A percentile compares a stretch with the other conserved stretches of the same genome.
Evolutionary conservation across 176 grass and related monocot species (phyloP).

Genomic region (Oryza brachyantha): DNA sequence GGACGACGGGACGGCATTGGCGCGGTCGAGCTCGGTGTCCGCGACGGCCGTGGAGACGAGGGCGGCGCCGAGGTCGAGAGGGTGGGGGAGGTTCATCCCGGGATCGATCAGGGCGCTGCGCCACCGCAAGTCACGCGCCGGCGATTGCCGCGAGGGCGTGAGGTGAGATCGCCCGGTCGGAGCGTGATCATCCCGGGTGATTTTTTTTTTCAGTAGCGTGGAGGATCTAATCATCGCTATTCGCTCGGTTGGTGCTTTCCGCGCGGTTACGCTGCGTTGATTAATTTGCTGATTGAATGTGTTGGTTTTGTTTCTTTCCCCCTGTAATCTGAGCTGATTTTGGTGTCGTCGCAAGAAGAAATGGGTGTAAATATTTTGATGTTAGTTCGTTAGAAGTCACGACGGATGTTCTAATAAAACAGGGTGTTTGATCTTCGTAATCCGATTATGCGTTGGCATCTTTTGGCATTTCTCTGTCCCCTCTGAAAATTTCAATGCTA

Average conservation of each 20-base stretch:
- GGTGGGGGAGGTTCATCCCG: conserved; percentile 53
- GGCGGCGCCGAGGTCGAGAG: background rate
- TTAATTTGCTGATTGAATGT: background rate
- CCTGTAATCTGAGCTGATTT: background rate
- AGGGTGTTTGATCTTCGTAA: background rate
- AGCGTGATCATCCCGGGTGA: background rate
- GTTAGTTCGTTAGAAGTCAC: background rate
- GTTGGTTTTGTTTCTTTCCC: background rate
- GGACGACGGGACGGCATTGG: conserved; percentile 30
- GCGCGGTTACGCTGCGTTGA: background rate
- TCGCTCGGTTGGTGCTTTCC: background rate
- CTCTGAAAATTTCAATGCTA: background rate
- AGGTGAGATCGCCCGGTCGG: background rate
- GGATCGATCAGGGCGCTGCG: conserved; percentile 67
- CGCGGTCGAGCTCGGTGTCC: conserved; percentile 54
- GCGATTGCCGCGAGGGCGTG: background rate
- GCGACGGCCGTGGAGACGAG: background rate
- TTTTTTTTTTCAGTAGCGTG: background rate
- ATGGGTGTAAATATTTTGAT: background rate
- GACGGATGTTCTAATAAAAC: background rate
- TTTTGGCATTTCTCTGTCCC: background rate
- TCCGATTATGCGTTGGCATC: background rate
- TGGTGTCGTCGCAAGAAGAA: background rate
- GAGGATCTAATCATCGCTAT: background rate
- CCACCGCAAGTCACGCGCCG: conserved; percentile 34